phyloP scores from a whole-genome alignment of 192 early-diverging fungal species.

The Pilaira anomala region DNA sequence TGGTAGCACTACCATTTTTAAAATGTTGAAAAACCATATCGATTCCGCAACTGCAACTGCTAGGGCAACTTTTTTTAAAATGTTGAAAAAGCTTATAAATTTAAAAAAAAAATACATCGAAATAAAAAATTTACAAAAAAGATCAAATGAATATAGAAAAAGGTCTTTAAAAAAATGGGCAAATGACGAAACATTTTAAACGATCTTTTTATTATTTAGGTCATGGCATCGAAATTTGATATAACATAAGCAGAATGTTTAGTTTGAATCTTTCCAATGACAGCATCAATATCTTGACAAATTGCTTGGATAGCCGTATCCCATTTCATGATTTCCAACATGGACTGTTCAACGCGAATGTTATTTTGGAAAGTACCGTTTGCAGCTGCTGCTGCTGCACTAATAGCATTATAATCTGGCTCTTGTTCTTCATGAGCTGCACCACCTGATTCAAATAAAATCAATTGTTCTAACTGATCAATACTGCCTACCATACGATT shows the following conservation, averaged over 20 bases:
- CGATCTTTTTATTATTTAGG: slow-evolving; percentile 3
- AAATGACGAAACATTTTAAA: too few relatives aligned
- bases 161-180: too few relatives aligned
- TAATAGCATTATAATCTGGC: slow-evolving; percentile 23
- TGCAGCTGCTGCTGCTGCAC: slow-evolving; percentile 28
- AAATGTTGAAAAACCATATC: too few relatives aligned
- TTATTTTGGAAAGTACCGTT: slow-evolving; percentile 29
- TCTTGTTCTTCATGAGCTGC: slow-evolving; percentile 24
- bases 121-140: too few relatives aligned
- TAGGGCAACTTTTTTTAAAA: too few relatives aligned
- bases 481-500: slow-evolving; percentile 84
- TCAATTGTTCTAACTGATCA: slow-evolving; percentile 85
- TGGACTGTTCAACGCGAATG: slow-evolving; percentile 30
- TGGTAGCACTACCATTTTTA: too few relatives aligned
- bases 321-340: slow-evolving; percentile 50
- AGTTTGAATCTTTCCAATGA: slow-evolving; percentile 47
- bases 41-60: too few relatives aligned
- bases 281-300: slow-evolving; percentile 57
- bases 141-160: too few relatives aligned
- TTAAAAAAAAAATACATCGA: too few relatives aligned
- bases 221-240: slow-evolving; percentile 11
- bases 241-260: slow-evolving; percentile 45
- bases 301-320: slow-evolving; percentile 55
- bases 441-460: slow-evolving; percentile 74
- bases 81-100: too few relatives aligned